phyloP scores from a whole-genome alignment of 495 filamentous ascomycete species.

The Trichoderma virens region DNA sequence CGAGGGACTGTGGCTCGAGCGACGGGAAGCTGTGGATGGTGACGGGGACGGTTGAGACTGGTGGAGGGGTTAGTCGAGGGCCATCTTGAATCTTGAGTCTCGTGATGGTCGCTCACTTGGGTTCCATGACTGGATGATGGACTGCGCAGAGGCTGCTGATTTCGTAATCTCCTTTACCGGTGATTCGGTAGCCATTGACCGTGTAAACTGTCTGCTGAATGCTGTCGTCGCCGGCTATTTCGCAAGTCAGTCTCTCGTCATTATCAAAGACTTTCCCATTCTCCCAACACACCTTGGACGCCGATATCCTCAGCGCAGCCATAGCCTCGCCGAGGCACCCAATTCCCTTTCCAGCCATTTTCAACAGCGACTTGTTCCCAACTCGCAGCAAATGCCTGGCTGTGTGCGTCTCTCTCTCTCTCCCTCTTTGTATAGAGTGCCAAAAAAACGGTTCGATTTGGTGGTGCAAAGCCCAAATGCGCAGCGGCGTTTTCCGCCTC shows the following conservation, averaged over 20 bases:
- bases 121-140: slow-evolving; percentile 7
- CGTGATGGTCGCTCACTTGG: not conserved
- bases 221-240: slow-evolving; percentile 2
- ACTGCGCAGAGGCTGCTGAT: slow-evolving; percentile 21
- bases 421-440: not conserved
- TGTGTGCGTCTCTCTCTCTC: not conserved
- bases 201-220: slow-evolving; percentile 25
- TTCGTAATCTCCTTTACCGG: slow-evolving; percentile 36
- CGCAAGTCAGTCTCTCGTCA: not conserved
- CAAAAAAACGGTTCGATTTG: not conserved
- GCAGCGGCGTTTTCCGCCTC: slow-evolving; percentile 19
- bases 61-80: slow-evolving; percentile 18
- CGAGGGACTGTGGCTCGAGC: slow-evolving; percentile 75
- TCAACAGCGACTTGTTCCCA: slow-evolving; percentile 16
- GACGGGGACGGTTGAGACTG: slow-evolving; percentile 56
- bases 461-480: slow-evolving; percentile 4
- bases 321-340: slow-evolving; percentile 42
- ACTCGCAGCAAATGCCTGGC: not conserved
- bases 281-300: slow-evolving; percentile 13
- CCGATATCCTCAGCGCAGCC: slow-evolving; percentile 32
- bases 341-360: slow-evolving; percentile 34
- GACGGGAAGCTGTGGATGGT: slow-evolving; percentile 87
- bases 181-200: slow-evolving; percentile 76
- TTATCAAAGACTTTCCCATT: not conserved
- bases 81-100: not conserved